These are phyloP conservation scores for Salix viminalis DNA, from an alignment of 345 rosid species.

Conservation along the genomic window DNA sequence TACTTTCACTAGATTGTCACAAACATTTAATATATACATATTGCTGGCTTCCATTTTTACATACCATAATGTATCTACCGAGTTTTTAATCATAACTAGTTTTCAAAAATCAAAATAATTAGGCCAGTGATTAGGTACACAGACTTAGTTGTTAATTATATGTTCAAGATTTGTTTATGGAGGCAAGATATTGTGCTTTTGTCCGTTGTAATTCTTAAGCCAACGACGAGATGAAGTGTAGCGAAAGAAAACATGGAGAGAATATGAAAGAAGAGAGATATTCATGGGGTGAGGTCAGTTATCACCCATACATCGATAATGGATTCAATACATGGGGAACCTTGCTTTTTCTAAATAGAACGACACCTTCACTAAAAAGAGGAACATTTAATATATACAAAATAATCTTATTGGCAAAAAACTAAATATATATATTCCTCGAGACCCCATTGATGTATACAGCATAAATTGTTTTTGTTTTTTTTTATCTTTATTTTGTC, in stretches of 20 bases:
- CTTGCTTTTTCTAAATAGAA: constrained; percentile 19
- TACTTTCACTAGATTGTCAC: neutral
- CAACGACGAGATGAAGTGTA: neutral
- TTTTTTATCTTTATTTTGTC: neutral
- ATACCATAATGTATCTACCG: neutral
- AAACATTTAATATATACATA: neutral
- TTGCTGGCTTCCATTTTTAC: no score
- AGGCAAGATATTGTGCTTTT: neutral
- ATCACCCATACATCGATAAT: constrained; percentile 15
- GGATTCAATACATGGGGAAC: constrained; percentile 17
- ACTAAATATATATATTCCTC: neutral
- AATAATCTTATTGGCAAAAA: constrained; percentile 9
- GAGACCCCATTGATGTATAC: neutral
- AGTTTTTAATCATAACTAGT: neutral
- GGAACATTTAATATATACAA: neutral
- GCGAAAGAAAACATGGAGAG: constrained; percentile 27
- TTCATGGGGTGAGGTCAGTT: constrained; percentile 37
- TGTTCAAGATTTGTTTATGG: neutral
- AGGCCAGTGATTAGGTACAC: constrained; percentile 22
- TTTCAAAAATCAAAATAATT: constrained; percentile 7
- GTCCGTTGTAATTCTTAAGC: constrained; percentile 3
- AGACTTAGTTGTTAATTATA: neutral
- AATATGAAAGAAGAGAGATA: constrained; percentile 25
- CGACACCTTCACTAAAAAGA: constrained; percentile 1
- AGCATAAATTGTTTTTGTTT: neutral